These are phyloP conservation scores for Pythium dissotocum DNA, from an alignment of 352 stramenopile genomes.

Conservation along the genomic window DNA sequence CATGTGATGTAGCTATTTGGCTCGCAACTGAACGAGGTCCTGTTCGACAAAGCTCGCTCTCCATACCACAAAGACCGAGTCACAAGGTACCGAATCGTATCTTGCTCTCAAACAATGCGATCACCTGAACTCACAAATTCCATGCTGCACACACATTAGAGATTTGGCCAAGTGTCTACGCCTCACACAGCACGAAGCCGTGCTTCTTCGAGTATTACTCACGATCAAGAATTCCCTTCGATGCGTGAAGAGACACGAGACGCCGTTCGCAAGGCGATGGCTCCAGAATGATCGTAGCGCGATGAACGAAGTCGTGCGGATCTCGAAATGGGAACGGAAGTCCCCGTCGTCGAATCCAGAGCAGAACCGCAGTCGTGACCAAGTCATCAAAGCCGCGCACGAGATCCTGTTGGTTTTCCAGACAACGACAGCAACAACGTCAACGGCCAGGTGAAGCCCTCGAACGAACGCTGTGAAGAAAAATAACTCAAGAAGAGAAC, in stretches of 20 bases:
- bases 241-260: slow-evolving; percentile 35
- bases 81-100: slow-evolving; percentile 26
- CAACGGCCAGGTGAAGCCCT: neutral
- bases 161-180: neutral
- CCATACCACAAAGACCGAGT: slow-evolving; percentile 10
- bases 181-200: slow-evolving; percentile 17
- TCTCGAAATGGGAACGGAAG: slow-evolving; percentile 2
- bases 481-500: neutral
- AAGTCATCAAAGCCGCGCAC: slow-evolving; percentile 51
- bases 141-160: neutral
- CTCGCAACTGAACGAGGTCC: slow-evolving; percentile 49
- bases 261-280: slow-evolving; percentile 22
- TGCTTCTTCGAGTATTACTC: slow-evolving; percentile 52
- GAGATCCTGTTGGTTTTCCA: slow-evolving; percentile 41
- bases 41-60: slow-evolving; percentile 35
- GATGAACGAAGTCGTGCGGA: slow-evolving; percentile 26
- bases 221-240: slow-evolving; percentile 62
- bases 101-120: neutral
- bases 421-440: neutral
- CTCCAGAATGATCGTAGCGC: slow-evolving; percentile 4
- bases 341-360: neutral
- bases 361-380: slow-evolving; percentile 26
- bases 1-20: slow-evolving; percentile 51
- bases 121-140: no score
- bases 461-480: no score